These are phyloP conservation scores for Pseudopyricularia javanii DNA, from an alignment of 2,329 filamentous ascomycete genomes.

Conservation along the genomic window DNA sequence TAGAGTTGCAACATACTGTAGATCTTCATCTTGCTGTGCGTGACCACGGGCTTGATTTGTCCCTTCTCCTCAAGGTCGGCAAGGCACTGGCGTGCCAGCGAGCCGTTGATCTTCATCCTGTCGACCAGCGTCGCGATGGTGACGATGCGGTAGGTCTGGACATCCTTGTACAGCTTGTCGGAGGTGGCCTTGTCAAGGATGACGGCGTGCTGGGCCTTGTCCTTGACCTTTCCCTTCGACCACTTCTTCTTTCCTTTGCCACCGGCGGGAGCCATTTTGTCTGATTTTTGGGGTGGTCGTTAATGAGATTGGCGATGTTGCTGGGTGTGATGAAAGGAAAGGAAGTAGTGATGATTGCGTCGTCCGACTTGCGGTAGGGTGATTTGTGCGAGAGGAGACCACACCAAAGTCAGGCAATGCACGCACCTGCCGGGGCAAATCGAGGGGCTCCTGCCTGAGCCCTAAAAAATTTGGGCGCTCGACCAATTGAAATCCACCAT, in stretches of 20 bases:
- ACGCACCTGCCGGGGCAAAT: neutral
- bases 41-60: conserved; percentile 94
- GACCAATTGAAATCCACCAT: neutral
- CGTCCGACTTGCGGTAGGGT: neutral
- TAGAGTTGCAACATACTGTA: conserved; percentile 55
- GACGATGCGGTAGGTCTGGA: conserved; percentile 99
- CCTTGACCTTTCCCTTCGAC: conserved; percentile 72
- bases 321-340: neutral
- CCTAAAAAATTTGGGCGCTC: neutral
- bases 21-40: conserved; percentile 95
- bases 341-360: neutral
- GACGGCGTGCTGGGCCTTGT: conserved; percentile 99
- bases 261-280: conserved; percentile 22
- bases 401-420: neutral
- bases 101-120: conserved; percentile 99
- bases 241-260: conserved; percentile 80
- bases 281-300: neutral
- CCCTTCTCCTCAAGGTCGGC: conserved; percentile 95
- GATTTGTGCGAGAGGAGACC: neutral
- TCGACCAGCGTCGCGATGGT: conserved; percentile 98
- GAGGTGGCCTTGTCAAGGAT: conserved; percentile 95
- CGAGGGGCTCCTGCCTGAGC: neutral
- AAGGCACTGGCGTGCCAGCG: conserved; percentile 80
- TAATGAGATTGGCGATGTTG: neutral
- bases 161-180: conserved; percentile 99